phyloP scores from a whole-genome alignment of 2,329 filamentous ascomycete genomes.

The Trichophyton schoenleinii region DNA sequence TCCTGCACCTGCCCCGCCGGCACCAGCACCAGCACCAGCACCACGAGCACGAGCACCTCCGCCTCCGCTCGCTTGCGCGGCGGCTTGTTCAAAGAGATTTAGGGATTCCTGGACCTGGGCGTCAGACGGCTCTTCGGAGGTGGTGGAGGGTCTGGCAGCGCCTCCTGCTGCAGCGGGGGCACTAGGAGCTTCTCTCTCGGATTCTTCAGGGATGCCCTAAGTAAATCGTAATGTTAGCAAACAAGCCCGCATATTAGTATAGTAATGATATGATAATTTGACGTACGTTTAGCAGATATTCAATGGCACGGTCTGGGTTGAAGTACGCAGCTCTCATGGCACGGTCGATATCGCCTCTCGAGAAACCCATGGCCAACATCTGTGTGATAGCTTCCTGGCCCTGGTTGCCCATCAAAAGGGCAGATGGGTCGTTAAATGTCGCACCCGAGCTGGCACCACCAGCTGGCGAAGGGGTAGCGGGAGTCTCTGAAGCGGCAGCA shows the following conservation, averaged over 20 bases:
- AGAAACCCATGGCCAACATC: constrained; percentile 97
- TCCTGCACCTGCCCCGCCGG: constrained; percentile 14
- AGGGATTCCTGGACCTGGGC: constrained; percentile 43
- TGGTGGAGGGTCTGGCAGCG: no score
- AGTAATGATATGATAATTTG: neutral
- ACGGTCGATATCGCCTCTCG: constrained; percentile 72
- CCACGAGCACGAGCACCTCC: constrained; percentile 29
- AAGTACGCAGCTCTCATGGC: constrained; percentile 94
- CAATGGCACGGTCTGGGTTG: constrained; percentile 93
- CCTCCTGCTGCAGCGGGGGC: constrained; percentile 6
- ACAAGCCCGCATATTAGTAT: no score
- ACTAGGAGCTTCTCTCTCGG: constrained; percentile 48
- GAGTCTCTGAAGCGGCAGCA: constrained; percentile 8
- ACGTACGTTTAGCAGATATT: constrained; percentile 77
- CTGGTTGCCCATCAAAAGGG: constrained; percentile 75
- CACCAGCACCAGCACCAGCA: constrained; percentile 16
- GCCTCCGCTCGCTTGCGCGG: constrained; percentile 56
- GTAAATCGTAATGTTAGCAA: constrained; percentile 1
- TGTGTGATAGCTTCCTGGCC: constrained; percentile 71
- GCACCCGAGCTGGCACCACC: constrained; percentile 18
- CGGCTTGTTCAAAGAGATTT: constrained; percentile 77
- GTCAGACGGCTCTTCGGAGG: constrained; percentile 17
- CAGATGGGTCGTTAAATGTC: constrained; percentile 59
- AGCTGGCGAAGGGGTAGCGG: constrained; percentile 14
- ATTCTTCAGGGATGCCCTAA: constrained; percentile 80